Base-by-base conservation (phyloP, 2,329 filamentous ascomycete genomes). In the Torrubiellomyces zombiae region DNA sequence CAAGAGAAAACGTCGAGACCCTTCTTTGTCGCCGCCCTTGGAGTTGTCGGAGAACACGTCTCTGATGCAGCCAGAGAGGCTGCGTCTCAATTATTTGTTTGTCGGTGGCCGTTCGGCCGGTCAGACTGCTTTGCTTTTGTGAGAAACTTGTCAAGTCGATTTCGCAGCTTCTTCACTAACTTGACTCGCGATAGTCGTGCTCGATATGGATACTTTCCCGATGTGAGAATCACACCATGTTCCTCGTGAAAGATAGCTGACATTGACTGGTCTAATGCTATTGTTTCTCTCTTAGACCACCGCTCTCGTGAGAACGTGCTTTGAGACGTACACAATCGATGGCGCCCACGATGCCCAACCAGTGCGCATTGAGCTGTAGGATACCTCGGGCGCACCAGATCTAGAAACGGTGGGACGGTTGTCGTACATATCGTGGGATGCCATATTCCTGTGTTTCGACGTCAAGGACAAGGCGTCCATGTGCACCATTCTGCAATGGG, bases 111-210 rank as follows among this genome's bases (percentile, higher is more conserved):
- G 35, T 3, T 27, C 24, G 1, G 36, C 38, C 2, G 51, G 51
- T 2, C 51, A 54, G 36, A 54, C 51, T 2, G 50, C 48, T 8
- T 33, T 54, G 27, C 35, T 54, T 11, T 53, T 51, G 50, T 53
- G 21, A 26, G 46, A 26, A 8, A 16, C 22, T 13, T 16, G 13
- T 27, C 7, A 7, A 20, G 4, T 7, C n/a, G n/a, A 16, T 2
- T n/a, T 7, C 12, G 9, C n/a, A 24, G 9, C 4, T 25, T n/a
- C 9, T 9, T 11, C 4, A 7, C 29, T 35, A 13, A 34, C 5
- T 5, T 26, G n/a, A 15, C 7, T 18, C 4, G 11, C 8, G 3
- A n/a, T n/a, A 53, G 50, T 27, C 50, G 49, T 16, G 37, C 46
- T 24, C 43, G 47, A 7, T 53, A 49, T 31, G 48, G 47, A 5